Conservation (phyloP, 2,329 filamentous ascomycete genomes). For the Neofusicoccum parvum region DNA sequence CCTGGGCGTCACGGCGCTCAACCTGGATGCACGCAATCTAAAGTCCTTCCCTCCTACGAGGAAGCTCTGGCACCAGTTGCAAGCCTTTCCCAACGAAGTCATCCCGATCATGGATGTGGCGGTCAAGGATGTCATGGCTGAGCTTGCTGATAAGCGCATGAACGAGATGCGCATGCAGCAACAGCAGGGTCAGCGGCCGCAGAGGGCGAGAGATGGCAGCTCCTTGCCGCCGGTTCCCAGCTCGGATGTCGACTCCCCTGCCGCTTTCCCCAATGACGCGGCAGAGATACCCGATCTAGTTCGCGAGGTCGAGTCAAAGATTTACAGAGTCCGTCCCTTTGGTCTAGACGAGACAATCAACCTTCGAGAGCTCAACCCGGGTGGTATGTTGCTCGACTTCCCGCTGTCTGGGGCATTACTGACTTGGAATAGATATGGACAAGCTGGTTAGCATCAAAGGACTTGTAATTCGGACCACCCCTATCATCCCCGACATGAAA, state of each 20-base stretch:
- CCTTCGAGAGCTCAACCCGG: slow-evolving; percentile 89
- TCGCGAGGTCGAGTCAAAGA: slow-evolving; percentile 75
- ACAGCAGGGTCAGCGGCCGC: slow-evolving; percentile 48
- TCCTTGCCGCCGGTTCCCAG: slow-evolving; percentile 78
- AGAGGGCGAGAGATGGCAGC: slow-evolving; percentile 57
- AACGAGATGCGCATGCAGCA: slow-evolving; percentile 63
- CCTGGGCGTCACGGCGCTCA: slow-evolving; percentile 79
- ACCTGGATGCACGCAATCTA: slow-evolving; percentile 84
- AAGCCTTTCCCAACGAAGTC: slow-evolving; percentile 93
- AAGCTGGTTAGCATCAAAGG: slow-evolving; percentile 94
- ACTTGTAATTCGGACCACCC: slow-evolving; percentile 90
- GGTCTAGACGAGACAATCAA: slow-evolving; percentile 86
- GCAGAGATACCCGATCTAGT: slow-evolving; percentile 68
- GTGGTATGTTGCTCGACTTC: slow-evolving; percentile 54
- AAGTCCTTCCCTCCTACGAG: slow-evolving; percentile 89
- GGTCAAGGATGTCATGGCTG: slow-evolving; percentile 90
- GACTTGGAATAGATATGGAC: slow-evolving; percentile 72
- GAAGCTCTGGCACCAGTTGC: slow-evolving; percentile 94
- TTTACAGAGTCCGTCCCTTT: slow-evolving; percentile 87
- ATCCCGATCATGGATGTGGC: slow-evolving; percentile 95
- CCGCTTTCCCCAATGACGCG: slow-evolving; percentile 32
- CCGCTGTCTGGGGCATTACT: slow-evolving; percentile 29
- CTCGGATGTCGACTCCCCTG: slow-evolving; percentile 65
- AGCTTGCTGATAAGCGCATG: slow-evolving; percentile 81
- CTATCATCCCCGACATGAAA: slow-evolving; percentile 98